Base-by-base conservation (phyloP, 495 filamentous ascomycete species). In the Penicillium waksmanii region DNA sequence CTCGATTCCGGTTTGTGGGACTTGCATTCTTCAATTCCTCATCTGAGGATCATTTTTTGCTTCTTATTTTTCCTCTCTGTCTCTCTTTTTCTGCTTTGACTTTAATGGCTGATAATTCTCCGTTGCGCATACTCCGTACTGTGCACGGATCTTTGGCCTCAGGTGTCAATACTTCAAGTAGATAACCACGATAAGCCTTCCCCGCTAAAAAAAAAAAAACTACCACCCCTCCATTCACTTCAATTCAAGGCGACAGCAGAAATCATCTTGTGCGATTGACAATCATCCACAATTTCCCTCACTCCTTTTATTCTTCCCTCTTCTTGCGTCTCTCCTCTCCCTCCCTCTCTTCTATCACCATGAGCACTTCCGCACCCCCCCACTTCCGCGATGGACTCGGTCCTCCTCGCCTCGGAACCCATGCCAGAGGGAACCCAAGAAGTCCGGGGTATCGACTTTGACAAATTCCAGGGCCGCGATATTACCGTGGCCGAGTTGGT, bases 381-480 rank as follows among this genome's bases (percentile, higher is more conserved):
- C 27, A 70, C 82, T 23, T 83, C 83, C 47, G 92, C 88, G 60
- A 89, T 86, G 17, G 84, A 89, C 72, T 93, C 95, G 10, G 95
- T 98, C 18, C 82, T 98, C n/a, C 88, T 93, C 58, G 84, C 89
- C 36, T 98, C 95, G 3, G 87, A 87, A 38, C 89, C 92, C 18
- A 84, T 98, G 44, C 92, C 96, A 3, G 80, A 83, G 56, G 87
- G 80, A 19, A 81, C 88, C 5, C 84, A 85, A 54, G 79, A 87
- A 66, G 93, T 98, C 12, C 81, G 85, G 65, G 95, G 96, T 36
- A 81, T 97, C 52, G 96, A 98, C 66, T 98, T 97, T 76, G 89
- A 97, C 74, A 72, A 87, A 27, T 90, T 87, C 67, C 79, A 83
- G 53, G 85, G 85, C 38, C 83, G 84, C 15, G 82, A 85, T 63